These are phyloP conservation scores for Globisporangium spiculum DNA, from an alignment of 352 stramenopile genomes.

Conservation along the genomic window DNA sequence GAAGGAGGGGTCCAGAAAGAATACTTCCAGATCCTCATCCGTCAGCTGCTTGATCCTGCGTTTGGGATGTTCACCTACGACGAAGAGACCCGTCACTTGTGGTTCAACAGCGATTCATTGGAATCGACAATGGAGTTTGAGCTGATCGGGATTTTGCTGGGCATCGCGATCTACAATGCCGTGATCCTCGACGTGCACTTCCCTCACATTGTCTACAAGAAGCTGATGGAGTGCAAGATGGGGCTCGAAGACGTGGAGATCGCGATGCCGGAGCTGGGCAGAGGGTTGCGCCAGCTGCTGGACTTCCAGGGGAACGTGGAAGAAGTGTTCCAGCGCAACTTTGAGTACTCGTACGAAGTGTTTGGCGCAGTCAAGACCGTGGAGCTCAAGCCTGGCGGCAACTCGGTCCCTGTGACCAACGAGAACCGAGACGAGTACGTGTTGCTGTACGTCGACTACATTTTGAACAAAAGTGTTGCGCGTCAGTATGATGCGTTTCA, in stretches of 20 bases:
- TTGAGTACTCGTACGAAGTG: slow-evolving; percentile 81
- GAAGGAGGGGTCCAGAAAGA: slow-evolving; percentile 81
- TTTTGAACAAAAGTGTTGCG: slow-evolving; percentile 56
- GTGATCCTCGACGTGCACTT: slow-evolving; percentile 85
- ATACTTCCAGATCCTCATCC: slow-evolving; percentile 82
- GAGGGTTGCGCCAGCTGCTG: slow-evolving; percentile 60
- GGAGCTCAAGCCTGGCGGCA: slow-evolving; percentile 64
- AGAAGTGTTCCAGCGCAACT: slow-evolving; percentile 66
- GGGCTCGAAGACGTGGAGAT: slow-evolving; percentile 58
- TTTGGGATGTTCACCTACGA: slow-evolving; percentile 84
- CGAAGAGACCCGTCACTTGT: slow-evolving; percentile 62
- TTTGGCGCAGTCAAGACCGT: slow-evolving; percentile 79
- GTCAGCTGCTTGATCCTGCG: slow-evolving; percentile 65
- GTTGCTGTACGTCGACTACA: slow-evolving; percentile 66
- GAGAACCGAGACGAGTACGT: slow-evolving; percentile 75
- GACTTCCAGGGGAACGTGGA: slow-evolving; percentile 71
- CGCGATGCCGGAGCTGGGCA: slow-evolving; percentile 54
- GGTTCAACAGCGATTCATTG: slow-evolving; percentile 83
- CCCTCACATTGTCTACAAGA: slow-evolving; percentile 82
- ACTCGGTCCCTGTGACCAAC: slow-evolving; percentile 57
- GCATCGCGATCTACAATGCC: slow-evolving; percentile 82
- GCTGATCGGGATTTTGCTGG: slow-evolving; percentile 79
- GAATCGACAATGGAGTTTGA: slow-evolving; percentile 84
- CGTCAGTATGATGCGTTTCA: slow-evolving; percentile 74
- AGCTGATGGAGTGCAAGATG: slow-evolving; percentile 56